These are phyloP conservation scores for Mollisiaceae sp. DNA, from an alignment of 2,329 filamentous ascomycete species.

Conservation along the genomic window DNA sequence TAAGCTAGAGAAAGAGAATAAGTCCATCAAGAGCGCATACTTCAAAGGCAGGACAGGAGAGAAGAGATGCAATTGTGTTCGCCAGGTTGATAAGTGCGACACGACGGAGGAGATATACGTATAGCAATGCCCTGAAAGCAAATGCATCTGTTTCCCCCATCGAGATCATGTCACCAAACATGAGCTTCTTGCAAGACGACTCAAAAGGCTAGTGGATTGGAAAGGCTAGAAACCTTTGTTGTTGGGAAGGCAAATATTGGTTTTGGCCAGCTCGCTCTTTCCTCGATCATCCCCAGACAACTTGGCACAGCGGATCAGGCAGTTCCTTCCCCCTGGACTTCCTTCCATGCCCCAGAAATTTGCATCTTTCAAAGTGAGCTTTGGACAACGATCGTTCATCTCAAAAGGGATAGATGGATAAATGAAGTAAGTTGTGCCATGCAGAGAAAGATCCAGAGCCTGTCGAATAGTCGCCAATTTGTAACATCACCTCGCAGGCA, in stretches of 20 bases:
- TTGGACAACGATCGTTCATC: conserved; percentile 24
- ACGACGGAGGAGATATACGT: conserved; percentile 5
- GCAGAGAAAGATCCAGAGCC: conserved; percentile 13
- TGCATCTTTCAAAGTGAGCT: conserved; percentile 24
- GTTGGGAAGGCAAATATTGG: conserved; percentile 25
- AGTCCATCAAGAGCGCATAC: conserved; percentile 17
- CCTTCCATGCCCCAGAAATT: conserved; percentile 28
- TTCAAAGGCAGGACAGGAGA: conserved; percentile 19
- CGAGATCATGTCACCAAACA: conserved; percentile 17
- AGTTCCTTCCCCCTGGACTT: conserved; percentile 24
- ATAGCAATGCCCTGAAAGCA: conserved; percentile 13
- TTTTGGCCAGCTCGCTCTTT: conserved; percentile 19
- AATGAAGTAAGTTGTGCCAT: conserved; percentile 27
- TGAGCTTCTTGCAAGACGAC: conserved; percentile 16
- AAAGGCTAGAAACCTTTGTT: conserved; percentile 15
- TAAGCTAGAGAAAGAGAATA: conserved; percentile 21
- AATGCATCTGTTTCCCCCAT: conserved; percentile 13
- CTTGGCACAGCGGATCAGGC: conserved; percentile 18
- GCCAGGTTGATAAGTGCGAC: conserved; percentile 16
- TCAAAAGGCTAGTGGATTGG: conserved; percentile 63
- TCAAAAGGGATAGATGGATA: conserved; percentile 27
- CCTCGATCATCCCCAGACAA: conserved; percentile 17
- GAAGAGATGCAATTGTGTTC: conserved; percentile 6
- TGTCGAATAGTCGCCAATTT: conserved; percentile 22
- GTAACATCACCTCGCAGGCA: conserved; percentile 13